A percentile compares a stretch with the other conserved stretches of the same genome.
Conservation (phyloP, 345 rosid species). For the Hypericum perforatum region DNA sequence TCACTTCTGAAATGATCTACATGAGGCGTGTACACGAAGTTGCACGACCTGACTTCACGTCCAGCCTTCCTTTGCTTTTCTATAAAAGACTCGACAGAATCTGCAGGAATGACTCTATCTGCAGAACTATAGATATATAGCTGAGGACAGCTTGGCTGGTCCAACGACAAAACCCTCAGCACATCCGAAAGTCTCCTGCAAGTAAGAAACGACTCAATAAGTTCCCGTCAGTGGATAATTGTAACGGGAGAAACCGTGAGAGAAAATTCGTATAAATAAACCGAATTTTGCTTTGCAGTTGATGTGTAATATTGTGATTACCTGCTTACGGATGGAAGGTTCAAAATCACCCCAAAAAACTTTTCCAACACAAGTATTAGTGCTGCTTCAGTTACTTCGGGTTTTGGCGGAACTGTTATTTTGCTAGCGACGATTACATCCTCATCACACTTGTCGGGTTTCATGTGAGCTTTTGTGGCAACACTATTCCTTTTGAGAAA, state of each 20-base stretch:
- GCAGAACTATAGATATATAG: slow-evolving; percentile 93
- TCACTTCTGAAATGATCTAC: slow-evolving; percentile 95
- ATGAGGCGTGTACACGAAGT: slow-evolving; percentile 91
- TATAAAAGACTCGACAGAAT: slow-evolving; percentile 73
- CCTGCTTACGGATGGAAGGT: slow-evolving; percentile 83
- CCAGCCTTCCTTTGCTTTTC: slow-evolving; percentile 72
- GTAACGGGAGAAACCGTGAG: background rate
- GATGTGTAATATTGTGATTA: slow-evolving; percentile 10
- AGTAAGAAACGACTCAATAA: background rate
- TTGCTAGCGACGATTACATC: slow-evolving; percentile 17
- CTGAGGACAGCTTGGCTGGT: slow-evolving; percentile 90
- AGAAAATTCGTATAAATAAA: background rate
- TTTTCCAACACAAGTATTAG: slow-evolving; percentile 70
- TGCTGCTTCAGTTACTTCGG: slow-evolving; percentile 71
- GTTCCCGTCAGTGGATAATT: background rate
- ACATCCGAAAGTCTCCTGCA: slow-evolving; percentile 81
- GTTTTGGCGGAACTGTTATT: slow-evolving; percentile 41
- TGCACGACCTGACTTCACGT: slow-evolving; percentile 72
- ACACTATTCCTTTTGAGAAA: slow-evolving; percentile 77
- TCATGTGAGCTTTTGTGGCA: slow-evolving; percentile 54
- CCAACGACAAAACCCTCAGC: slow-evolving; percentile 45
- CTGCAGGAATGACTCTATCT: slow-evolving; percentile 81
- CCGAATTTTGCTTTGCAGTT: background rate
- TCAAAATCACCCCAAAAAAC: slow-evolving; percentile 62
- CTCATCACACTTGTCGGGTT: slow-evolving; percentile 21